phyloP scores from a whole-genome alignment of 352 stramenopile genomes.

The Blastocystis sp. region DNA sequence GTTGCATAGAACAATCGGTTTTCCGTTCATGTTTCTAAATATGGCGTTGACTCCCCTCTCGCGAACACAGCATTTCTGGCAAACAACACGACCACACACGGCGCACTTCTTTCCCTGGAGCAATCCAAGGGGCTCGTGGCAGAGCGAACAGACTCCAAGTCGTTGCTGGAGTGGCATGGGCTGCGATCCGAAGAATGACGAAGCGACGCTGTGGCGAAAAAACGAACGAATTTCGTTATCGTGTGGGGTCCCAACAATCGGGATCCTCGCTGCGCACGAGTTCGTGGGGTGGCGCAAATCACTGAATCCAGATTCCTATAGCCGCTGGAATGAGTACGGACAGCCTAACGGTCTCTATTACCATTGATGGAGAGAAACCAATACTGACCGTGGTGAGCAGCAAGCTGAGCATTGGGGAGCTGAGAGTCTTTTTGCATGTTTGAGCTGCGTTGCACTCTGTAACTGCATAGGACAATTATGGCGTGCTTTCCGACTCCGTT shows the following conservation, averaged over 20 bases:
- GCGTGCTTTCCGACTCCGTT: background rate
- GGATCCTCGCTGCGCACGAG: too few species aligned
- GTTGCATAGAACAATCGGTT: constrained; percentile 25
- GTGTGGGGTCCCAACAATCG: too few species aligned
- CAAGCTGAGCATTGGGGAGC: background rate
- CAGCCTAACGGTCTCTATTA: constrained; percentile 17
- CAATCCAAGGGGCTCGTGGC: background rate
- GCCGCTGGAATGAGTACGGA: background rate
- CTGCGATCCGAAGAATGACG: too few species aligned
- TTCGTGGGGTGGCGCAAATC: too few species aligned
- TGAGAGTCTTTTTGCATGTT: constrained; percentile 8
- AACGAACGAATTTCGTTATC: too few species aligned
- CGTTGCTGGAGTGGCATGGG: too few species aligned
- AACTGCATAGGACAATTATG: constrained; percentile 9
- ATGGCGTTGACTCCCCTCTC: constrained; percentile 25
- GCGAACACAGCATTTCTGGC: constrained; percentile 25
- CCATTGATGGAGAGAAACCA: constrained; percentile 11
- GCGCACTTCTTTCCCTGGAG: constrained; percentile 3
- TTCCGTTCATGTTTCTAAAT: background rate
- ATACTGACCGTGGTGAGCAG: background rate
- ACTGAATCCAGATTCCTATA: background rate
- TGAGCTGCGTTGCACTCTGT: background rate
- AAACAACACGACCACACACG: constrained; percentile 24
- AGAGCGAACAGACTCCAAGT: constrained; percentile 3
- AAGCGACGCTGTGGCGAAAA: too few species aligned